A percentile compares a stretch with the other conserved stretches of the same genome.
Evolutionary conservation across 108 stramenopile genomes (phyloP).

Genomic region (Stephanodiscus minutulus): DNA sequence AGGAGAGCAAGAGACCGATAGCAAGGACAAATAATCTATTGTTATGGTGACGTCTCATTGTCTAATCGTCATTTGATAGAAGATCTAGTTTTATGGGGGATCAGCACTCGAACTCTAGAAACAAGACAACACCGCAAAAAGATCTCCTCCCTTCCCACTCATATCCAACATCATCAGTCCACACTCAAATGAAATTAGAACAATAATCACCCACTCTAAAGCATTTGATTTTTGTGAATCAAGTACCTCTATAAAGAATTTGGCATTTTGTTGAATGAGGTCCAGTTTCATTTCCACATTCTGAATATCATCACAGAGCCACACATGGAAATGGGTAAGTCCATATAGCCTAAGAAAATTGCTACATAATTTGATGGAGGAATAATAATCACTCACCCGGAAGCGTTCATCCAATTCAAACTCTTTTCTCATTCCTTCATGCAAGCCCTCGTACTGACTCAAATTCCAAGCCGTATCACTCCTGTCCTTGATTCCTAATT

Average conservation of each 20-base stretch:
- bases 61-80: too few species aligned
- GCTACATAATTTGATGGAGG: neutral
- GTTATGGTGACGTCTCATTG: too few species aligned
- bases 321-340: neutral
- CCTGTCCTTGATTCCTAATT: conserved; percentile 90
- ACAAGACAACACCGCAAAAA: conserved; percentile 43
- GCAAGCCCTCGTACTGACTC: conserved; percentile 83
- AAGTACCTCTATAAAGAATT: conserved; percentile 93
- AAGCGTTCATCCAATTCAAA: conserved; percentile 69
- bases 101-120: conserved; percentile 2
- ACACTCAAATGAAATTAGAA: conserved; percentile 87
- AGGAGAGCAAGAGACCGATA: too few species aligned
- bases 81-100: neutral
- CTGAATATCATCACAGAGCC: conserved; percentile 1
- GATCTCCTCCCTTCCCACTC: conserved; percentile 75
- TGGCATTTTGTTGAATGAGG: conserved; percentile 90
- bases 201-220: conserved; percentile 93
- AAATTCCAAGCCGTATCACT: conserved; percentile 91
- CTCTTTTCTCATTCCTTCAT: conserved; percentile 73
- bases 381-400: conserved; percentile 24
- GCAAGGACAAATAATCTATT: too few species aligned
- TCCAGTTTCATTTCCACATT: conserved; percentile 91
- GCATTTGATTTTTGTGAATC: conserved; percentile 85
- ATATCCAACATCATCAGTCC: conserved; percentile 87
- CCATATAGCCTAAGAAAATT: neutral